These are phyloP conservation scores for Fraxinus baroniana DNA, from an alignment of 305 asterid genomes.

Conservation along the genomic window DNA sequence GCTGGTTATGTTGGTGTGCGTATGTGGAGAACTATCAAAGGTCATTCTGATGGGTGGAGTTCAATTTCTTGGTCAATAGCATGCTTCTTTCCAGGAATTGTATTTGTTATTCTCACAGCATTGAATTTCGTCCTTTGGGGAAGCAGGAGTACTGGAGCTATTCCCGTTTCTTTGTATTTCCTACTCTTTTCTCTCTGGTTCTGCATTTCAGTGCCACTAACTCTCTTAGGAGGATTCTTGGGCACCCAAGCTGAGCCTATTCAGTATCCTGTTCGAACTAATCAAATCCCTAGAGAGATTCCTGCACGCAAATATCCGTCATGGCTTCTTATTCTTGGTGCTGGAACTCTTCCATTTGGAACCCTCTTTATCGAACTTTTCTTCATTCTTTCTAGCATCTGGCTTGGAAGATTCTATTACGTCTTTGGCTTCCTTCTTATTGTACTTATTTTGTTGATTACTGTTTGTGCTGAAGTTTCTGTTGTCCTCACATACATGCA, in stretches of 20 bases:
- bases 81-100: slow-evolving; percentile 80
- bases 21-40: slow-evolving; percentile 61
- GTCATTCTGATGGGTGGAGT: slow-evolving; percentile 67
- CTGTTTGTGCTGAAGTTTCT: slow-evolving; percentile 80
- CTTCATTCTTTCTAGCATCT: slow-evolving; percentile 80
- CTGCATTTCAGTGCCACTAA: slow-evolving; percentile 79
- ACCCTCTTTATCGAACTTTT: slow-evolving; percentile 84
- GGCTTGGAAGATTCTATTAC: slow-evolving; percentile 78
- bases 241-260: slow-evolving; percentile 67
- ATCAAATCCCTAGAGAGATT: slow-evolving; percentile 82
- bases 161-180: slow-evolving; percentile 66
- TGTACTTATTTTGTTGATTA: slow-evolving; percentile 52
- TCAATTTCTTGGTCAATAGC: slow-evolving; percentile 71
- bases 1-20: slow-evolving; percentile 71
- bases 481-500: slow-evolving; percentile 84
- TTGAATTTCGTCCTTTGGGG: slow-evolving; percentile 82
- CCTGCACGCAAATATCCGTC: slow-evolving; percentile 71
- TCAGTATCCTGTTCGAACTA: slow-evolving; percentile 67
- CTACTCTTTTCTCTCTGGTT: slow-evolving; percentile 67
- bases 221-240: slow-evolving; percentile 67
- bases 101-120: slow-evolving; percentile 58
- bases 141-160: slow-evolving; percentile 77
- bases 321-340: slow-evolving; percentile 90
- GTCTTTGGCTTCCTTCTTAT: slow-evolving; percentile 75
- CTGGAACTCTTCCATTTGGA: slow-evolving; percentile 87